Conservation (phyloP, 345 rosid genomes). For the Pugionium dolabratum region DNA sequence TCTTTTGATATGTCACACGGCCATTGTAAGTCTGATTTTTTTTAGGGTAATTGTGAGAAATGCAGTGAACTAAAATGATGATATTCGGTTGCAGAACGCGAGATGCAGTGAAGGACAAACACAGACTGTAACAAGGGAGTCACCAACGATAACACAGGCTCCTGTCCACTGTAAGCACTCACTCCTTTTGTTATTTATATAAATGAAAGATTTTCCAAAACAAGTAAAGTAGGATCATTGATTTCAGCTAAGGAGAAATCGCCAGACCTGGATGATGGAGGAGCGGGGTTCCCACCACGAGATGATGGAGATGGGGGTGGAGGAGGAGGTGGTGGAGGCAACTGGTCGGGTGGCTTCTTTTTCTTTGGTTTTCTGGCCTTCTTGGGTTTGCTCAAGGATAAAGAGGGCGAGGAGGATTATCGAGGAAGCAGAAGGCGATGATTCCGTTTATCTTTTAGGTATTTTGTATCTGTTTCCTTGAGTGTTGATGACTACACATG, state of each 20-base stretch:
- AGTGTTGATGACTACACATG: background rate
- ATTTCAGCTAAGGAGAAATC: conserved; percentile 69
- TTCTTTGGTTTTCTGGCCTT: conserved; percentile 87
- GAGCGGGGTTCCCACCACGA: conserved; percentile 75
- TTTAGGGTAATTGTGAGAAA: background rate
- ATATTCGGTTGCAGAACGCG: conserved; percentile 51
- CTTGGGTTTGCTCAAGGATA: conserved; percentile 78
- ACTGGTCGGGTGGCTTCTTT: conserved; percentile 90
- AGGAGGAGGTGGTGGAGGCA: conserved; percentile 90
- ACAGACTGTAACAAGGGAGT: conserved; percentile 71
- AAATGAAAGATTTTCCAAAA: background rate
- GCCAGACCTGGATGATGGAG: conserved; percentile 75
- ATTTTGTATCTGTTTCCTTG: conserved; percentile 30
- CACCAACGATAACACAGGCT: conserved; percentile 86
- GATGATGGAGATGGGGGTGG: conserved; percentile 87
- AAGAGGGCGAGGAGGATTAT: conserved; percentile 67
- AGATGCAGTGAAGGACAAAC: conserved; percentile 80
- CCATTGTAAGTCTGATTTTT: conserved; percentile 42
- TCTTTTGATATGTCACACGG: conserved; percentile 41
- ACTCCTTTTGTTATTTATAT: no score
- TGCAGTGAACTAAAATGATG: background rate
- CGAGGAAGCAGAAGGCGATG: conserved; percentile 55
- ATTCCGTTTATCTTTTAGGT: background rate
- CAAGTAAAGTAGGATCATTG: conserved; percentile 4
- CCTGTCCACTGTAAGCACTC: conserved; percentile 66